These are phyloP conservation scores for Boletus rubescentipes DNA, from an alignment of 768 basidiomycete genomes.

Conservation along the genomic window DNA sequence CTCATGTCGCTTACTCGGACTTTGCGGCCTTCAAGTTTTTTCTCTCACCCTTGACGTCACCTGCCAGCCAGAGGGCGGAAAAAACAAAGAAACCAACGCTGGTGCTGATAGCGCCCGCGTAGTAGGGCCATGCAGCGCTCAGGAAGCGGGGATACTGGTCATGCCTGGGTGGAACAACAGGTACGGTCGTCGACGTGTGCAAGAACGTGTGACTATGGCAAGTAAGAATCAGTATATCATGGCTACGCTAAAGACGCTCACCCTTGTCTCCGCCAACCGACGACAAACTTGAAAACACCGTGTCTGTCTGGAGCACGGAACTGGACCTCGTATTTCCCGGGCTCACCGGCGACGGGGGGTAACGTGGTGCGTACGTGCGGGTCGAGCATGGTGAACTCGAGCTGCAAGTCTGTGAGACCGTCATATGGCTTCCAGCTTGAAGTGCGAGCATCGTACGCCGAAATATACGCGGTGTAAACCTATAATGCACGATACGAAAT, in stretches of 20 bases:
- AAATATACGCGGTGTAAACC: conserved; percentile 76
- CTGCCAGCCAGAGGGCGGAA: conserved; percentile 82
- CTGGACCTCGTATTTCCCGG: conserved; percentile 73
- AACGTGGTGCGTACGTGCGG: conserved; percentile 89
- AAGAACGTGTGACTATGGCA: conserved; percentile 68
- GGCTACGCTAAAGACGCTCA: conserved; percentile 35
- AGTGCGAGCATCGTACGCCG: conserved; percentile 57
- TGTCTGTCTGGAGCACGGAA: conserved; percentile 95
- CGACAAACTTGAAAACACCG: conserved; percentile 97
- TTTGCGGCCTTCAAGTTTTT: conserved; percentile 43
- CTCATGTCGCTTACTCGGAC: conserved; percentile 20
- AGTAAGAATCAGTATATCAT: not conserved
- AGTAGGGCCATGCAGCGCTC: conserved; percentile 95
- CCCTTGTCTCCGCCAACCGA: conserved; percentile 90
- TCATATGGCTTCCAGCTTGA: conserved; percentile 72
- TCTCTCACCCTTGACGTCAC: conserved; percentile 66
- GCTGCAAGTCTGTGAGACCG: conserved; percentile 74
- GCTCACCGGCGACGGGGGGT: conserved; percentile 49
- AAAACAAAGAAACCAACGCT: conserved; percentile 85
- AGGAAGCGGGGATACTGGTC: conserved; percentile 96
- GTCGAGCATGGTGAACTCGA: conserved; percentile 99
- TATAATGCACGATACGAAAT: conserved; percentile 27
- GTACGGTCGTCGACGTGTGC: conserved; percentile 68
- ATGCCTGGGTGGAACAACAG: conserved; percentile 91
- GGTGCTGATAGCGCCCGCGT: conserved; percentile 86